phyloP scores from a whole-genome alignment of 495 filamentous ascomycete genomes.

The Lineolata rhizophorae region DNA sequence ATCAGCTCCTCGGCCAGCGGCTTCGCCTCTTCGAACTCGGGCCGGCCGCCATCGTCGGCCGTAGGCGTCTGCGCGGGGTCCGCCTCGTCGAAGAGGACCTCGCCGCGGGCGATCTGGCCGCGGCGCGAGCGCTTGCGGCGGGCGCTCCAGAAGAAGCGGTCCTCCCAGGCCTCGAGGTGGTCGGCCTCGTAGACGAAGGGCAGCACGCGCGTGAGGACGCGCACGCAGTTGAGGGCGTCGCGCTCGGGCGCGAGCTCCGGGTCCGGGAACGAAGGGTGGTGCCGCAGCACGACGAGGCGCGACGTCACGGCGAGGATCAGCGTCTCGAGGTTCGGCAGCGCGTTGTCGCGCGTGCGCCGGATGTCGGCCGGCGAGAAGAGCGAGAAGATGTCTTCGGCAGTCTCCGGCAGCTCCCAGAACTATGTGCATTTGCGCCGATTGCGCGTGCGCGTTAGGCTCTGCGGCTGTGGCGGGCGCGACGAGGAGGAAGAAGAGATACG shows the following conservation, averaged over 20 bases:
- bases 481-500: slow-evolving; percentile 12
- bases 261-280: slow-evolving; percentile 79
- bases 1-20: slow-evolving; percentile 87
- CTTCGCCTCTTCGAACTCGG: slow-evolving; percentile 60
- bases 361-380: slow-evolving; percentile 90
- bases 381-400: slow-evolving; percentile 87
- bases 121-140: slow-evolving; percentile 38
- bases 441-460: slow-evolving; percentile 2
- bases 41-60: slow-evolving; percentile 22
- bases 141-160: slow-evolving; percentile 75
- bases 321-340: slow-evolving; percentile 79
- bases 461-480: slow-evolving; percentile 1
- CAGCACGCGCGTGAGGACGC: slow-evolving; percentile 73
- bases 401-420: slow-evolving; percentile 98
- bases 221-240: slow-evolving; percentile 83
- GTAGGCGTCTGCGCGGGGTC: slow-evolving; percentile 23
- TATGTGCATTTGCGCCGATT: slow-evolving; percentile 18
- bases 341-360: slow-evolving; percentile 67
- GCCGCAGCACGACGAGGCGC: slow-evolving; percentile 58
- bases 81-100: slow-evolving; percentile 74
- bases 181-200: slow-evolving; percentile 90
- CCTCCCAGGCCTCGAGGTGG: slow-evolving; percentile 67
- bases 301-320: slow-evolving; percentile 64
- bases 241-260: slow-evolving; percentile 71
- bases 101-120: slow-evolving; percentile 30